Conservation (phyloP, 2,329 filamentous ascomycete species). For the Canariomyces notabilis region DNA sequence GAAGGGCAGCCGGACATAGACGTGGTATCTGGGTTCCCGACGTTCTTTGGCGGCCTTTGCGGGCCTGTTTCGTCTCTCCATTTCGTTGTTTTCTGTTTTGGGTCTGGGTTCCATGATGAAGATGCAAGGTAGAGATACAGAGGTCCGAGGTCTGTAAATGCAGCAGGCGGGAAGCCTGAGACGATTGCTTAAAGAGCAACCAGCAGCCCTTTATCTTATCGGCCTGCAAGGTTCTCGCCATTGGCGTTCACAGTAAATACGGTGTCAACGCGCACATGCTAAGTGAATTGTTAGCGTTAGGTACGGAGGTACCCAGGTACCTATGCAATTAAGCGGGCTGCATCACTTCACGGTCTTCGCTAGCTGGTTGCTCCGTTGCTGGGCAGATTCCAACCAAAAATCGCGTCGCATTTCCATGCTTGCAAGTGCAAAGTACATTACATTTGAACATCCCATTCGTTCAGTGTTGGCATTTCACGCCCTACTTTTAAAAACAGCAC, state of each 20-base stretch:
- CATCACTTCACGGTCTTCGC: background rate
- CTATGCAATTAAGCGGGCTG: no score
- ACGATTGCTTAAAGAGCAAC: background rate
- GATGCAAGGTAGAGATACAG: background rate
- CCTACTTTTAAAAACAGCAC: background rate
- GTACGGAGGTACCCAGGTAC: no score
- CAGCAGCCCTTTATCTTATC: background rate
- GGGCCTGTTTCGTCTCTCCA: constrained; percentile 10
- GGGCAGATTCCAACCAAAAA: constrained; percentile 13
- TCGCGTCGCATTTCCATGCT: constrained; percentile 17
- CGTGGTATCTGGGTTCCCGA: constrained; percentile 57
- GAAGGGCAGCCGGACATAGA: constrained; percentile 87
- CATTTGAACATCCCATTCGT: constrained; percentile 3
- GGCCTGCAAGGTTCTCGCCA: background rate
- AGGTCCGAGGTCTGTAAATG: constrained; percentile 7
- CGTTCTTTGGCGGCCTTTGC: constrained; percentile 5
- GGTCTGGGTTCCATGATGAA: constrained; percentile 7
- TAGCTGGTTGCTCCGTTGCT: constrained; percentile 11
- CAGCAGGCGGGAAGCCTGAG: background rate
- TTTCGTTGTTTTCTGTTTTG: background rate
- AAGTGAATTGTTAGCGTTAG: no score
- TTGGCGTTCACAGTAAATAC: no score
- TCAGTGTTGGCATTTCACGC: background rate
- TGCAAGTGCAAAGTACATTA: background rate
- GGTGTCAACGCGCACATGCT: no score